Conservation (phyloP, 805 yeast genomes). For the Nakazawaea peltata region DNA sequence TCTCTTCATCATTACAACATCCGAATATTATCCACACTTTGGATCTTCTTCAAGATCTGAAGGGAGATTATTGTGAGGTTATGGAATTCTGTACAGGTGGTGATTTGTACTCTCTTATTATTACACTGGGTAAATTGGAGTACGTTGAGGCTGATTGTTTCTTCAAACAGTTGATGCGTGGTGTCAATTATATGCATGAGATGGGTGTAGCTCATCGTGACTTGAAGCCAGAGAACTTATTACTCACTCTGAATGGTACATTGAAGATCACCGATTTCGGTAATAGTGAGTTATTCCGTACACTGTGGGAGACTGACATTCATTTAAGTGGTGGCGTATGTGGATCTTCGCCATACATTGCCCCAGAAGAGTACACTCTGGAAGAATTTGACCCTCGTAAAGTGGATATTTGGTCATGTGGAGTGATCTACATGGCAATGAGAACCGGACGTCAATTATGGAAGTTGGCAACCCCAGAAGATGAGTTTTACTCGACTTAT, state of each 20-base stretch:
- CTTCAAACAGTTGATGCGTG: constrained; percentile 76
- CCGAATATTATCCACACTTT: constrained; percentile 68
- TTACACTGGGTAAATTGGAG: constrained; percentile 72
- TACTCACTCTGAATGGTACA: constrained; percentile 63
- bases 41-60: constrained; percentile 73
- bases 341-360: constrained; percentile 86
- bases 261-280: constrained; percentile 88
- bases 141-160: constrained; percentile 85
- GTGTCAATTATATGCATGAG: constrained; percentile 81
- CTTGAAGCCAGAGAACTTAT: constrained; percentile 78
- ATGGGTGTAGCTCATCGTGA: constrained; percentile 90
- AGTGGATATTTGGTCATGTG: constrained; percentile 89
- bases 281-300: constrained; percentile 70
- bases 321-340: constrained; percentile 70
- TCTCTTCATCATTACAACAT: constrained; percentile 72
- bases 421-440: constrained; percentile 90
- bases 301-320: constrained; percentile 76
- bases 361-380: constrained; percentile 73
- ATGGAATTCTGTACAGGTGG: constrained; percentile 85
- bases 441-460: constrained; percentile 91
- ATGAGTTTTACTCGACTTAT: constrained; percentile 73
- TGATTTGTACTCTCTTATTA: constrained; percentile 65
- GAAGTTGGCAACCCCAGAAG: constrained; percentile 75
- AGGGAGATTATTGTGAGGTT: constrained; percentile 77
- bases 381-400: constrained; percentile 73